phyloP scores from a whole-genome alignment of 2,329 filamentous ascomycete genomes.

The Fusarium ambrosium region DNA sequence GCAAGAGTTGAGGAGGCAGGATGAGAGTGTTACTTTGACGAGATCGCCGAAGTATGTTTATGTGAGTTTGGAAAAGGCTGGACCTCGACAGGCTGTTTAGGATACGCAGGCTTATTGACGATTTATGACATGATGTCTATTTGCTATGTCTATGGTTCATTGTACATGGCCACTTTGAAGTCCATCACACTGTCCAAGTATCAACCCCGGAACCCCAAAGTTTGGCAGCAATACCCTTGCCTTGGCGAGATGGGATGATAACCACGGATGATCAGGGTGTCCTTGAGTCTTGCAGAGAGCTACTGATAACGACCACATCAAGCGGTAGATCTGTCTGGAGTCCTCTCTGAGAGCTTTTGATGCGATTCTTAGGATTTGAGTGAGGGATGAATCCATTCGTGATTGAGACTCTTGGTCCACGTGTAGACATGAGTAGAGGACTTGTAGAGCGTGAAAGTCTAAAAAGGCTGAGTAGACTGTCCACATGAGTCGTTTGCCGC shows the following conservation, averaged over 20 bases:
- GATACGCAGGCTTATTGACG: not conserved
- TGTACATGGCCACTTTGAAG: not conserved
- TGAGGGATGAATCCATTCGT: not conserved
- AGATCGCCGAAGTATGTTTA: slow-evolving; percentile 29
- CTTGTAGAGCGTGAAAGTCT: slow-evolving; percentile 36
- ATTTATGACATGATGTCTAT: not conserved
- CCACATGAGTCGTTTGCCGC: slow-evolving; percentile 43
- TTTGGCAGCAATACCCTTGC: slow-evolving; percentile 32
- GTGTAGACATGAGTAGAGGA: slow-evolving; percentile 22
- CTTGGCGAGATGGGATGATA: slow-evolving; percentile 23
- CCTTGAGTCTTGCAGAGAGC: slow-evolving; percentile 24
- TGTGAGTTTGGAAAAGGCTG: slow-evolving; percentile 6
- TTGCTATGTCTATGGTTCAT: not conserved
- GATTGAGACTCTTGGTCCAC: not conserved
- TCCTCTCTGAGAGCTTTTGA: slow-evolving; percentile 36
- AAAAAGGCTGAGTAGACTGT: slow-evolving; percentile 38
- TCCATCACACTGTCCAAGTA: slow-evolving; percentile 23
- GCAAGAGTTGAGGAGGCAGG: slow-evolving; percentile 13
- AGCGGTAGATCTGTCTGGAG: slow-evolving; percentile 35
- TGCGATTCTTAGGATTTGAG: slow-evolving; percentile 31
- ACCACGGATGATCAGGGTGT: slow-evolving; percentile 18
- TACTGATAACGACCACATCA: slow-evolving; percentile 43
- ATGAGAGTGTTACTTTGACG: slow-evolving; percentile 24
- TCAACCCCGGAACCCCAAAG: slow-evolving; percentile 33
- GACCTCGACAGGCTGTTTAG: not conserved